Conservation (phyloP, 2,329 filamentous ascomycete species). For the Macrophomina tecta region DNA sequence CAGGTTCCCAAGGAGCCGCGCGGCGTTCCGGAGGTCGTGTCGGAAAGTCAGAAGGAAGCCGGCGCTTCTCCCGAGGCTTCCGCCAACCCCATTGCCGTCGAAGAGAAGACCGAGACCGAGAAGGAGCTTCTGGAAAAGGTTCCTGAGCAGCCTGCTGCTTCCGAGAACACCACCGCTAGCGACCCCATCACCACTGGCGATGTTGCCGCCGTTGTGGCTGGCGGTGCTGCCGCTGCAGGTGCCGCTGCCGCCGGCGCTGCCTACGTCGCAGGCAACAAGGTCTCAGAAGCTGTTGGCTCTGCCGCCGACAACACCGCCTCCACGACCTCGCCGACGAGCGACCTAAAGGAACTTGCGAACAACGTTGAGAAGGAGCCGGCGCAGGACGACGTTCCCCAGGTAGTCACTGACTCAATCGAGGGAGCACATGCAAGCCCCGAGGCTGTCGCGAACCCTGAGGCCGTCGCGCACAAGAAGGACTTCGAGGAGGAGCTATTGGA, state of each 20-base stretch:
- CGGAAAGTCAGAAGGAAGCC: constrained; percentile 73
- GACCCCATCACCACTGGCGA: constrained; percentile 47
- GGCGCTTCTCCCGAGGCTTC: constrained; percentile 71
- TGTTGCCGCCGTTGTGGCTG: constrained; percentile 54
- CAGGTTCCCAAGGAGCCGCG: constrained; percentile 53
- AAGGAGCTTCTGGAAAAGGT: constrained; percentile 73
- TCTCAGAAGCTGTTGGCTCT: constrained; percentile 35
- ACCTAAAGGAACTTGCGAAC: constrained; percentile 17
- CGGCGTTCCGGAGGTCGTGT: constrained; percentile 65
- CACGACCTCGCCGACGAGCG: constrained; percentile 16
- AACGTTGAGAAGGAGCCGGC: constrained; percentile 7
- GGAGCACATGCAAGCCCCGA: constrained; percentile 69
- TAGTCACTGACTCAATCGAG: constrained; percentile 49
- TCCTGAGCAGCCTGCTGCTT: constrained; percentile 62
- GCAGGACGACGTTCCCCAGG: constrained; percentile 21
- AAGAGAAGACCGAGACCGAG: constrained; percentile 74
- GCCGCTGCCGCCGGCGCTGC: constrained; percentile 50
- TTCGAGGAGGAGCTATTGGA: constrained; percentile 77
- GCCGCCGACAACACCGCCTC: constrained; percentile 34
- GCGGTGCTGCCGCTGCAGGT: constrained; percentile 47
- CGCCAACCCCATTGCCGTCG: constrained; percentile 67
- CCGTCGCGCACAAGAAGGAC: constrained; percentile 75
- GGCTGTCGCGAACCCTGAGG: constrained; percentile 70
- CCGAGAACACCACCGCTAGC: constrained; percentile 49
- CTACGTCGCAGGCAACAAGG: constrained; percentile 44